These are phyloP conservation scores for Tuber aestivum DNA, from an alignment of 495 filamentous ascomycete species.

Conservation along the genomic window DNA sequence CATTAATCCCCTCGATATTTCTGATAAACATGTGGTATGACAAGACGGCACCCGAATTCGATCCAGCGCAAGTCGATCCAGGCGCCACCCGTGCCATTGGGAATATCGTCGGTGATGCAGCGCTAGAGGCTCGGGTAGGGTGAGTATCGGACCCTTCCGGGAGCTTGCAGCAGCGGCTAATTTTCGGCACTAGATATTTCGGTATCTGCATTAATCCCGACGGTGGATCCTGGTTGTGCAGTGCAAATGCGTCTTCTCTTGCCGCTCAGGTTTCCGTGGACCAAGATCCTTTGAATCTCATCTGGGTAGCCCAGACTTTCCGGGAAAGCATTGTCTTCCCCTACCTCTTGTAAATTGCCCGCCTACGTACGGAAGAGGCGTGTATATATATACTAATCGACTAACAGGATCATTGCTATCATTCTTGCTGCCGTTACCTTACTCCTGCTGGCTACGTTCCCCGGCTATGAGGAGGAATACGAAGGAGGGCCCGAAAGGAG, in stretches of 20 bases:
- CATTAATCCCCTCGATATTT: conserved; percentile 72
- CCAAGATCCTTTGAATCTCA: conserved; percentile 72
- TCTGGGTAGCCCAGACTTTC: conserved; percentile 73
- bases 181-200: conserved; percentile 43
- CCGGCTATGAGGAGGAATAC: conserved; percentile 72
- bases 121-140: conserved; percentile 63
- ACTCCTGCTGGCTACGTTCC: conserved; percentile 70
- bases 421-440: conserved; percentile 73
- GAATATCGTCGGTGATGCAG: conserved; percentile 64
- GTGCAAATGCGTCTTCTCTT: conserved; percentile 69
- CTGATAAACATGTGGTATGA: conserved; percentile 52
- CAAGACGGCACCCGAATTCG: conserved; percentile 29
- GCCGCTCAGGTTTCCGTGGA: conserved; percentile 62
- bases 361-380: not conserved
- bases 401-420: conserved; percentile 65
- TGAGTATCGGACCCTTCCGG: conserved; percentile 49
- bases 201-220: conserved; percentile 72
- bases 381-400: not conserved
- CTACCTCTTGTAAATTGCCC: conserved; percentile 58
- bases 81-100: conserved; percentile 53
- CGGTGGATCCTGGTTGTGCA: conserved; percentile 65
- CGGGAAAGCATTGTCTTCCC: conserved; percentile 78
- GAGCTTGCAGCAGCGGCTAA: not conserved
- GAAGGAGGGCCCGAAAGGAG: conserved; percentile 57
- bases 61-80: conserved; percentile 41